Conservation (phyloP, 1,284 basidiomycete genomes). For the Marasmius sp. region DNA sequence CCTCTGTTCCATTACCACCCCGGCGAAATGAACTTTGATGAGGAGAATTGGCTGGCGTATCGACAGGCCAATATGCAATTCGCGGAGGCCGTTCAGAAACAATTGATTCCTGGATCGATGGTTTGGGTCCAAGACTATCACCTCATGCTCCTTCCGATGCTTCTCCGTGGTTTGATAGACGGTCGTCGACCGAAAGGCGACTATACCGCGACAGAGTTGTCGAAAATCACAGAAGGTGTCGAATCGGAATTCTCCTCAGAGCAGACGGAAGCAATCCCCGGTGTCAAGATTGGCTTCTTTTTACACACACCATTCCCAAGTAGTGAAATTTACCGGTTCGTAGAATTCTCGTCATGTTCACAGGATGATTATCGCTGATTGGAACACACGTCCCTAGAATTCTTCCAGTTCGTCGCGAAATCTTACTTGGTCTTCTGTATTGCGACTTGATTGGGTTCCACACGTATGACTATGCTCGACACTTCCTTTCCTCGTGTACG, state of each 20-base stretch:
- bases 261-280: slow-evolving; percentile 43
- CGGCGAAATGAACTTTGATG: slow-evolving; percentile 99
- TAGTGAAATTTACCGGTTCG: slow-evolving; percentile 95
- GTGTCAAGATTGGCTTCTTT: slow-evolving; percentile 96
- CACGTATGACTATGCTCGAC: slow-evolving; percentile 99
- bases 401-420: slow-evolving; percentile 94
- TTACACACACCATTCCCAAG: slow-evolving; percentile 98
- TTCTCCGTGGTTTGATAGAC: slow-evolving; percentile 87
- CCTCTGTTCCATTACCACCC: slow-evolving; percentile 99
- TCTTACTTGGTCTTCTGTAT: slow-evolving; percentile 91
- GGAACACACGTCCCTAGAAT: slow-evolving; percentile 54
- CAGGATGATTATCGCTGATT: neutral
- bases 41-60: slow-evolving; percentile 97
- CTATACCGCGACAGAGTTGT: slow-evolving; percentile 67
- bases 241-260: slow-evolving; percentile 46
- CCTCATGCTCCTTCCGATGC: slow-evolving; percentile 96
- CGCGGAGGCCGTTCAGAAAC: slow-evolving; percentile 82
- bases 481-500: slow-evolving; percentile 98
- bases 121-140: slow-evolving; percentile 99
- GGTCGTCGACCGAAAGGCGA: slow-evolving; percentile 61
- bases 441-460: slow-evolving; percentile 99
- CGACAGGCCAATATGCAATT: slow-evolving; percentile 96
- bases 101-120: slow-evolving; percentile 85
- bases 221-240: slow-evolving; percentile 76
- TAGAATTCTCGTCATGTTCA: slow-evolving; percentile 15